phyloP scores from a whole-genome alignment of 2,329 filamentous ascomycete genomes.

The Xylariaceae sp. region DNA sequence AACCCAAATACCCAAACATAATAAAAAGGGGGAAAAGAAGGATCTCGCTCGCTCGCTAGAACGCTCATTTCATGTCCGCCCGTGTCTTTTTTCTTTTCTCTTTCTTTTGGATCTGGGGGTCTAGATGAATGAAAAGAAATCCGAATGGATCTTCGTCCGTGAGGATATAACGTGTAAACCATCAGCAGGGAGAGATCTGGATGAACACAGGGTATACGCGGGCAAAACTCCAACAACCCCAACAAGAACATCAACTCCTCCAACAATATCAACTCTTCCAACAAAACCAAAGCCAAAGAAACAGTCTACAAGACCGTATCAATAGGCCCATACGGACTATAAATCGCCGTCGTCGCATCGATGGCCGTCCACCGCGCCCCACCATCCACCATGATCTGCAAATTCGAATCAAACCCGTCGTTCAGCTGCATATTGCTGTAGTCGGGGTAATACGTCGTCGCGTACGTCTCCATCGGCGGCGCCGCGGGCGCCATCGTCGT shows the following conservation, averaged over 20 bases:
- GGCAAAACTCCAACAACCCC: no score
- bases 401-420: constrained; percentile 44
- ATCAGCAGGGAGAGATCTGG: background rate
- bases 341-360: constrained; percentile 26
- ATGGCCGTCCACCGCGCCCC: constrained; percentile 27
- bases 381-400: constrained; percentile 42
- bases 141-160: constrained; percentile 1
- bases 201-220: no score
- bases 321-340: constrained; percentile 24
- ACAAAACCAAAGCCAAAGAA: no score
- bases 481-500: constrained; percentile 30
- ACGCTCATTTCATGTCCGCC: background rate
- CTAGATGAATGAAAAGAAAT: background rate
- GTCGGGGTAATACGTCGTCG: constrained; percentile 25
- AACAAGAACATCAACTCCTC: background rate
- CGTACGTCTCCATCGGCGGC: constrained; percentile 20
- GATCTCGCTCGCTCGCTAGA: background rate
- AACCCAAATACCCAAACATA: background rate
- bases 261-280: background rate
- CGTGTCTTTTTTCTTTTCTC: background rate
- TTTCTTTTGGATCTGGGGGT: background rate
- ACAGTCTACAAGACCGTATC: constrained; percentile 10
- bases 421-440: constrained; percentile 29
- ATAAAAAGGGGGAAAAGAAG: background rate
- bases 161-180: background rate